Conservation (phyloP, 192 early-diverging fungal species). For the Endogone sp. region DNA sequence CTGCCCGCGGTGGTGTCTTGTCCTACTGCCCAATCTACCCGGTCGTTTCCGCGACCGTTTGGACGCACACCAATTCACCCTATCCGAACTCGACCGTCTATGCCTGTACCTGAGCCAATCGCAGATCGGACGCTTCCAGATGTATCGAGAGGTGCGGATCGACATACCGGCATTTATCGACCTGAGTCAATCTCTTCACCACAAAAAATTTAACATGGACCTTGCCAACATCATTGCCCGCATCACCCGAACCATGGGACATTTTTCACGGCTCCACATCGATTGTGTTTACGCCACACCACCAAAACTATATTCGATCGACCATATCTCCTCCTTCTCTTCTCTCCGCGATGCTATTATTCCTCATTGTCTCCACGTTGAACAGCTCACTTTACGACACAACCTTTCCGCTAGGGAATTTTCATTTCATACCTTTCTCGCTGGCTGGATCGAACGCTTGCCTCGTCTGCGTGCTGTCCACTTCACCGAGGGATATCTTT, state of each 20-base stretch:
- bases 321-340: background rate
- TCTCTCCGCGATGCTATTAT: background rate
- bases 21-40: no score
- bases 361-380: background rate
- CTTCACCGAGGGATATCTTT: background rate
- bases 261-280: background rate
- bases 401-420: background rate
- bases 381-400: background rate
- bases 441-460: background rate
- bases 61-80: no score
- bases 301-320: background rate
- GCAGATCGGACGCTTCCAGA: no score
- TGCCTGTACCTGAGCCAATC: no score
- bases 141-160: no score
- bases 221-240: background rate
- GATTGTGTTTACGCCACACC: background rate
- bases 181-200: background rate
- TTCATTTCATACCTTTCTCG: background rate
- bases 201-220: background rate
- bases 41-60: no score
- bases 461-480: background rate
- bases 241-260: background rate
- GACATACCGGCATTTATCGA: background rate
- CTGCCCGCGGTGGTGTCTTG: no score
- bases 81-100: no score